Conservation (phyloP, 805 yeast genomes). For the Schizosaccharomyces octosporus region DNA sequence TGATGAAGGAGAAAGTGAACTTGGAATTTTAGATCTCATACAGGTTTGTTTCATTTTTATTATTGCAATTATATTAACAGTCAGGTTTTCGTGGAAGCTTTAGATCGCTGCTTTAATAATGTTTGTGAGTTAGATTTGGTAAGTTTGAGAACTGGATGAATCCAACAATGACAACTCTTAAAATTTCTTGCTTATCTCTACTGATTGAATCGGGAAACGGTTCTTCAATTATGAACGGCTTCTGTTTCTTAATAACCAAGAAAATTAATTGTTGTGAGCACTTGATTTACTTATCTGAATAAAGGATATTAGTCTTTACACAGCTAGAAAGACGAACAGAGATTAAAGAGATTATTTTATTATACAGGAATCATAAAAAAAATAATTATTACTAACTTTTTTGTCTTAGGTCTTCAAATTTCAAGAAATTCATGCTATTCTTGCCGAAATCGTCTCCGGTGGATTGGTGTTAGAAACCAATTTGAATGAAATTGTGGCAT, state of each 20-base stretch:
- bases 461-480: conserved; percentile 95
- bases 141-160: conserved; percentile 62
- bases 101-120: conserved; percentile 76
- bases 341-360: background rate
- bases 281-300: too few species aligned
- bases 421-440: conserved; percentile 71
- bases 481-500: conserved; percentile 50
- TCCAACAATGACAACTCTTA: background rate
- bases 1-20: conserved; percentile 83
- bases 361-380: background rate
- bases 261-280: background rate
- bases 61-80: background rate
- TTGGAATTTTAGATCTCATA: conserved; percentile 78
- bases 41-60: conserved; percentile 18
- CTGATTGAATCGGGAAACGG: background rate
- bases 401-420: background rate
- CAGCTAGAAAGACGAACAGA: background rate
- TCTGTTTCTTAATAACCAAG: background rate
- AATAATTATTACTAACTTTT: background rate
- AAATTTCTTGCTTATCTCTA: background rate
- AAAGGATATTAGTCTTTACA: too few species aligned
- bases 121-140: conserved; percentile 90
- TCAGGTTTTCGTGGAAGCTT: conserved; percentile 69
- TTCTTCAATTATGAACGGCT: background rate
- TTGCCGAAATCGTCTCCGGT: conserved; percentile 75